These are phyloP conservation scores for Vicia faba DNA, from an alignment of 306 rosid species.

Conservation along the genomic window DNA sequence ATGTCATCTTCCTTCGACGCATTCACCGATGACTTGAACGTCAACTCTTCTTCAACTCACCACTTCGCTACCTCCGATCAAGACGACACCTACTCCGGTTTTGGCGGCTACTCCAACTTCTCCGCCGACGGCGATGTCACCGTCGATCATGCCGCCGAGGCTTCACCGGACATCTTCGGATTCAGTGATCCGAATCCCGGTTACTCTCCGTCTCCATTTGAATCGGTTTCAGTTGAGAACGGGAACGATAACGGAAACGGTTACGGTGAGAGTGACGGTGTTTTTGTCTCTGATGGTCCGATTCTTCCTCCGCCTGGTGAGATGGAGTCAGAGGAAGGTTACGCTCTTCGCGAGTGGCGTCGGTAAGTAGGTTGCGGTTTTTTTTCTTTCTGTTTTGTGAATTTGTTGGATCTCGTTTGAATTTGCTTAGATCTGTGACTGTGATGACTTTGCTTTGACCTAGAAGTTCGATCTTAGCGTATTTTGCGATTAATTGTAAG, in stretches of 20 bases:
- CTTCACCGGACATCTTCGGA: constrained; percentile 76
- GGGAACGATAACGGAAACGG: constrained; percentile 66
- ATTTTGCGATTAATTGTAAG: constrained; percentile 2
- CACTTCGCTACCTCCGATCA: constrained; percentile 51
- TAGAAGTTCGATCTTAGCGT: constrained; percentile 2
- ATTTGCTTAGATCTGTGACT: constrained; percentile 50
- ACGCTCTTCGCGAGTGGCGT: constrained; percentile 96
- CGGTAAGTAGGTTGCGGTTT: constrained; percentile 66
- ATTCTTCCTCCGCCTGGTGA: constrained; percentile 82
- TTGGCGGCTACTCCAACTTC: constrained; percentile 71
- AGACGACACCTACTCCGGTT: constrained; percentile 57
- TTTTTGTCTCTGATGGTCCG: constrained; percentile 81
- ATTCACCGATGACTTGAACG: constrained; percentile 62
- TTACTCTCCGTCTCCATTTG: constrained; percentile 79
- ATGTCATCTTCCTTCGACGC: constrained; percentile 90
- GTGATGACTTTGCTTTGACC: constrained; percentile 33
- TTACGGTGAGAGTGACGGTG: constrained; percentile 58
- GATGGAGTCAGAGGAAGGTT: constrained; percentile 88
- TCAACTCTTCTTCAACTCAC: constrained; percentile 53
- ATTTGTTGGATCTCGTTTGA: constrained; percentile 45
- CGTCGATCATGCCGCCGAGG: constrained; percentile 55
- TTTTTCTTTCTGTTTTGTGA: constrained; percentile 14
- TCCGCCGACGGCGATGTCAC: constrained; percentile 55
- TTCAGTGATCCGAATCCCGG: constrained; percentile 68
- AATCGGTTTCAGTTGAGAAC: constrained; percentile 61